Conservation (phyloP, 495 filamentous ascomycete species). For the Umbilicaria muhlenbergii region DNA sequence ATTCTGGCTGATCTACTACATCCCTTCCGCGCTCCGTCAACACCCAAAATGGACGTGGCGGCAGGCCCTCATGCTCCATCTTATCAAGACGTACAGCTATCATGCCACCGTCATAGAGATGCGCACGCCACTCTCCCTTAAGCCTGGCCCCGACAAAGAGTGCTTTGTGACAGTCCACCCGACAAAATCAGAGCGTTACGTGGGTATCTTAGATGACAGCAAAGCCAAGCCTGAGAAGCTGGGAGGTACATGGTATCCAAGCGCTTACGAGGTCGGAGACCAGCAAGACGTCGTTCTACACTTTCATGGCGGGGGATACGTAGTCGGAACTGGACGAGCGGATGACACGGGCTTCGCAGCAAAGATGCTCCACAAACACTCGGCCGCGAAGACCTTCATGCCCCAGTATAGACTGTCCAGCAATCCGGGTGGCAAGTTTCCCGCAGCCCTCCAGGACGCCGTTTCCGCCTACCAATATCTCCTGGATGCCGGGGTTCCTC, state of each 20-base stretch:
- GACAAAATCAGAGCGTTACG: slow-evolving; percentile 11
- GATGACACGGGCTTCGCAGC: background rate
- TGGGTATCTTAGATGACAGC: slow-evolving; percentile 10
- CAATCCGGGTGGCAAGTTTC: slow-evolving; percentile 20
- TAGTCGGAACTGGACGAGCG: slow-evolving; percentile 11
- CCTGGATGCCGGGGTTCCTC: slow-evolving; percentile 15
- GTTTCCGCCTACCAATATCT: slow-evolving; percentile 26
- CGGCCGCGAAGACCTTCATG: slow-evolving; percentile 2
- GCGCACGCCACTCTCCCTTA: slow-evolving; percentile 3
- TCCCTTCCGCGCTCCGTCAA: slow-evolving; percentile 8
- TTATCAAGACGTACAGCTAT: slow-evolving; percentile 6
- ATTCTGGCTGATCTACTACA: background rate
- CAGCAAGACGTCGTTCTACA: slow-evolving; percentile 24
- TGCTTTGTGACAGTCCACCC: slow-evolving; percentile 12
- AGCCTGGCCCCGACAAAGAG: slow-evolving; percentile 7
- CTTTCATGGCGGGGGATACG: slow-evolving; percentile 35
- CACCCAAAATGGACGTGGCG: slow-evolving; percentile 14
- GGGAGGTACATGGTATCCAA: slow-evolving; percentile 24
- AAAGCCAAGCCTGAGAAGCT: slow-evolving; percentile 17
- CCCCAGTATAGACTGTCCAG: slow-evolving; percentile 26
- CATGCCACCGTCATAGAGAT: slow-evolving; percentile 1
- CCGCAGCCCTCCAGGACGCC: slow-evolving; percentile 30
- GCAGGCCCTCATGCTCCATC: slow-evolving; percentile 9
- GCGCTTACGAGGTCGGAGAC: background rate
- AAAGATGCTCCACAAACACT: background rate